phyloP scores from a whole-genome alignment of 2,329 filamentous ascomycete genomes.

The Pseudogymnoascus sp. region DNA sequence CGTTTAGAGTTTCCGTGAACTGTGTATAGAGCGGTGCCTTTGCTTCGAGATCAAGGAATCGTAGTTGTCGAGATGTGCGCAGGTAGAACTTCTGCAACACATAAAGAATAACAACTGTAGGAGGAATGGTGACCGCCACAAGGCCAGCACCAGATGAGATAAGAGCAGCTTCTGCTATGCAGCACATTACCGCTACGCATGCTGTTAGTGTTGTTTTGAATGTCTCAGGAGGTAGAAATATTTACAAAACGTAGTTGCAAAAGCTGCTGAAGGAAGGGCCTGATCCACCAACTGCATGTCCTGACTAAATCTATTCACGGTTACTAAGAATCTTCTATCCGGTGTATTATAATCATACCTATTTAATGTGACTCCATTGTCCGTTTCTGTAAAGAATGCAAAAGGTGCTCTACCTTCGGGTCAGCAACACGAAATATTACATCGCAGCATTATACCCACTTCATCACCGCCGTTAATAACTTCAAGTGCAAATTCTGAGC shows the following conservation, averaged over 20 bases:
- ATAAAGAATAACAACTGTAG: slow-evolving; percentile 10
- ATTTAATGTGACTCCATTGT: slow-evolving; percentile 11
- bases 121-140: slow-evolving; percentile 13
- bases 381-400: slow-evolving; percentile 11
- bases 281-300: slow-evolving; percentile 15
- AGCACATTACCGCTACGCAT: background rate
- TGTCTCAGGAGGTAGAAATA: background rate
- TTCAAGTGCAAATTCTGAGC: slow-evolving; percentile 9
- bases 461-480: slow-evolving; percentile 9
- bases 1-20: slow-evolving; percentile 36
- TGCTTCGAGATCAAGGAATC: slow-evolving; percentile 36
- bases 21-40: slow-evolving; percentile 36
- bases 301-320: slow-evolving; percentile 14
- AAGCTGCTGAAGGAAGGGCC: slow-evolving; percentile 1
- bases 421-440: background rate
- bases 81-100: slow-evolving; percentile 33
- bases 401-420: slow-evolving; percentile 5
- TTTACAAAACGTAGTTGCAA: background rate
- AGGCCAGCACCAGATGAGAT: slow-evolving; percentile 10
- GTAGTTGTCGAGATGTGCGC: slow-evolving; percentile 37
- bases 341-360: background rate
- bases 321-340: background rate
- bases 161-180: slow-evolving; percentile 8
- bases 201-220: background rate
- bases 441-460: background rate